Evolutionary conservation across 192 early-diverging fungal species (phyloP), one percentile per base, ranked within the genome.

Genomic region (Jimgerdemannia flammicorona): DNA sequence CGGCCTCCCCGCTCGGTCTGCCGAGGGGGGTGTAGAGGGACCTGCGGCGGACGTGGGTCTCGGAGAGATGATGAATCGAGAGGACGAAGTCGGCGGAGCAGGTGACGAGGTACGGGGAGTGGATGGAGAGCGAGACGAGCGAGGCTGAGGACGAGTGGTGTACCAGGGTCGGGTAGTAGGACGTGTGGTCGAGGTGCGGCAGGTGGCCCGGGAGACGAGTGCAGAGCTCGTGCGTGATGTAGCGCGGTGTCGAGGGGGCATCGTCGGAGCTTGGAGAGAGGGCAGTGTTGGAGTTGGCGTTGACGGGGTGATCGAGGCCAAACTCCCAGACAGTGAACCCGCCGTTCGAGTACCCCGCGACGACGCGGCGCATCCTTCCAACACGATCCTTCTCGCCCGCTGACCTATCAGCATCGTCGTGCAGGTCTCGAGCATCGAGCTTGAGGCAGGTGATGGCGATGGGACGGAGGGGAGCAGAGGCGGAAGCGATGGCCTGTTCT

Each of bases 341-440:
- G 4, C 81, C 81, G 70, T 77, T 80, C 18, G 75, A 80, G 77
- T 82, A 80, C 7, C 81, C 74, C 20, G 77, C 74, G 67, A 81
- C 69, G 71, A 87, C n/a, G 67, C 72, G 43, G 77, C 68, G 42
- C 9, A 63, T 70, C 42, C 78, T 44, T 3, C 43, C 64, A 18
- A 44, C 41, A 41, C 42, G 44, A 39, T 64, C 8, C 49, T 59
- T 14, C 6, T 6, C 49, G 14, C 49, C 49, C 6, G 29, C 29
- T 29, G 29, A 29, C 29, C 49, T 6, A 14, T 59, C 39, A 41
- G 54, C n/a, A 40, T 66, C 40, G 63, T 63, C 42, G 63, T 73
- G 67, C 29, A 17, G 40, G 66, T 65, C 40, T 70, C 69, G 44
- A 18, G 71, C 70, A 78, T 74, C 74, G n/a, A 75, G 72, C 29